Conservation (phyloP, 257 asterid genomes). For the Ophiorrhiza pumila region DNA sequence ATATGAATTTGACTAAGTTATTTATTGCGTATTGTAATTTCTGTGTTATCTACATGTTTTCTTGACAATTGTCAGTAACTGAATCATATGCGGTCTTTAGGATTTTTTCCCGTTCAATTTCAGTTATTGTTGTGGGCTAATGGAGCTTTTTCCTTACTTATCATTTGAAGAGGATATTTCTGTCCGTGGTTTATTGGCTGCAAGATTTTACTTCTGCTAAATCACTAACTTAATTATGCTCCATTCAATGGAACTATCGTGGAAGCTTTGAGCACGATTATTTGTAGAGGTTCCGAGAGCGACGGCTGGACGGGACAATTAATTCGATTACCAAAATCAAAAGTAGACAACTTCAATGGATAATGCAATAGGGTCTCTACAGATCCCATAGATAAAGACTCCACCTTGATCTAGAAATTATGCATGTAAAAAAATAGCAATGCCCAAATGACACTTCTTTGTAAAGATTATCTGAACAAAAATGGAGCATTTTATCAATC, state of each 20-base stretch:
- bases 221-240: neutral
- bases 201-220: neutral
- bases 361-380: too few relatives aligned
- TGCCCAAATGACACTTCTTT: too few relatives aligned
- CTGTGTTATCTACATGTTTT: neutral
- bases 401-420: too few relatives aligned
- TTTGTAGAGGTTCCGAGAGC: too few relatives aligned
- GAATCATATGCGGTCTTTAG: neutral
- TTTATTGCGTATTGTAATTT: neutral
- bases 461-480: too few relatives aligned
- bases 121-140: neutral
- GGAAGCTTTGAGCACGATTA: neutral
- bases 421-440: too few relatives aligned
- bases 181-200: neutral
- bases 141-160: neutral
- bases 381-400: too few relatives aligned
- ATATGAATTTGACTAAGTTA: too few relatives aligned
- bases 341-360: too few relatives aligned
- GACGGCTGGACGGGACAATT: too few relatives aligned
- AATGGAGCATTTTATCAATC: too few relatives aligned
- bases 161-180: neutral
- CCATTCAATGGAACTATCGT: neutral
- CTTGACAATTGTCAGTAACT: neutral
- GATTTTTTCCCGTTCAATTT: conserved; percentile 4
- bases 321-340: too few relatives aligned